These are phyloP conservation scores for Diaporthe capsici DNA, from an alignment of 2,329 filamentous ascomycete species.

Conservation along the genomic window DNA sequence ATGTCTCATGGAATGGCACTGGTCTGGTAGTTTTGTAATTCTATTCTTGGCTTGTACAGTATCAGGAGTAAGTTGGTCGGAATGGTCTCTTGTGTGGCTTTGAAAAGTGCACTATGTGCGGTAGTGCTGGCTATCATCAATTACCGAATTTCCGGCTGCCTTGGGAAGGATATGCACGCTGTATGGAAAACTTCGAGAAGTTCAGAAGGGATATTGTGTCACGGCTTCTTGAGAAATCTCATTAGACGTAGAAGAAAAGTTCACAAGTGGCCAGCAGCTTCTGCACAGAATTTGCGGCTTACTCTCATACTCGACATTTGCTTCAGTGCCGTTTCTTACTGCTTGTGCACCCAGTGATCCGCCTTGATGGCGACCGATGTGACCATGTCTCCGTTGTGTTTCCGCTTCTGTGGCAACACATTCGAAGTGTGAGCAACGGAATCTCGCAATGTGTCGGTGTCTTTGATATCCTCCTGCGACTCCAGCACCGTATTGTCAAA, in stretches of 20 bases:
- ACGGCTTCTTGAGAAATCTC: neutral
- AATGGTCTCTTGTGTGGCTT: neutral
- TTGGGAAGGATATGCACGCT: neutral
- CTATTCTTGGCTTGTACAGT: neutral
- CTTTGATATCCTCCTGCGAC: neutral
- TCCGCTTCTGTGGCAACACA: neutral
- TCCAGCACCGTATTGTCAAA: neutral
- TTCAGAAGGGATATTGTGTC: neutral
- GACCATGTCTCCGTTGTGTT: neutral
- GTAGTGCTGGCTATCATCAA: neutral
- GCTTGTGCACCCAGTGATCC: neutral
- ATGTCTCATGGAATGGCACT: neutral
- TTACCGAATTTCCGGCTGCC: neutral
- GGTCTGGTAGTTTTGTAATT: neutral
- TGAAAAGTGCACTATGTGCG: neutral
- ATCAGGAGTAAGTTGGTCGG: neutral
- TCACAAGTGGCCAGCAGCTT: neutral
- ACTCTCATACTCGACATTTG: too few relatives aligned
- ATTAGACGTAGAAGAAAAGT: neutral
- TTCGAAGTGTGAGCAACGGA: neutral
- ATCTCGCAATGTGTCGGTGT: neutral
- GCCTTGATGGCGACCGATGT: too few relatives aligned
- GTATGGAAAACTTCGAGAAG: neutral
- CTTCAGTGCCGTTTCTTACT: too few relatives aligned
- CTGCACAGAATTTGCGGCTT: neutral